Evolutionary conservation across 768 basidiomycete genomes (phyloP).

Genomic region (Hygrocybe coccinea): DNA sequence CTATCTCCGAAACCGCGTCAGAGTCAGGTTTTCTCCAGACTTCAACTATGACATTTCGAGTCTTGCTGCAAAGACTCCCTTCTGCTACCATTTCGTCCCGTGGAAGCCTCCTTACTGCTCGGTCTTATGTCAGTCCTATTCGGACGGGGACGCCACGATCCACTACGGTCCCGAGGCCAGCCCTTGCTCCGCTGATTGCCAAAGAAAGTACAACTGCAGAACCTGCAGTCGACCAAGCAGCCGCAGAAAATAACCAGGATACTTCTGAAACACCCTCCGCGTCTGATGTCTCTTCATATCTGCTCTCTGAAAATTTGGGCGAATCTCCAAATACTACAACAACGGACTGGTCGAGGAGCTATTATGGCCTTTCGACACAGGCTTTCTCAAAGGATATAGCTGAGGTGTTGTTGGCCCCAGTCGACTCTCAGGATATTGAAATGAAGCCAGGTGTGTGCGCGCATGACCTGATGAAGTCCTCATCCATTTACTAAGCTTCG

Average conservation of each 20-base stretch:
- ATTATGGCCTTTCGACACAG: constrained; percentile 69
- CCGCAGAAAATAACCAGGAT: neutral
- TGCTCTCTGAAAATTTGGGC: neutral
- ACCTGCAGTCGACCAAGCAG: constrained; percentile 4
- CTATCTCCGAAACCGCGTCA: neutral
- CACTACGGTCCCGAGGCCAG: neutral
- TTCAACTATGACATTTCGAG: neutral
- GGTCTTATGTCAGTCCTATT: neutral
- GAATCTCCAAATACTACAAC: constrained; percentile 10
- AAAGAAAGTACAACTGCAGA: constrained; percentile 11
- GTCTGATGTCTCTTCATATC: neutral
- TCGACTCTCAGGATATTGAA: constrained; percentile 79
- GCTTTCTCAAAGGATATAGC: constrained; percentile 76
- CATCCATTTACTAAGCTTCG: constrained; percentile 1
- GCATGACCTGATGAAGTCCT: neutral
- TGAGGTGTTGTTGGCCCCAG: constrained; percentile 65
- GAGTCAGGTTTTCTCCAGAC: neutral
- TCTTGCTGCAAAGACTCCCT: neutral
- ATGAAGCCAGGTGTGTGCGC: constrained; percentile 83
- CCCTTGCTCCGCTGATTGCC: neutral
- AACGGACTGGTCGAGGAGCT: constrained; percentile 88
- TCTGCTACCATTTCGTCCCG: neutral
- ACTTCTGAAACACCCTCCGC: constrained; percentile 11
- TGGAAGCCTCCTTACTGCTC: neutral
- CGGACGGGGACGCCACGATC: neutral